These are phyloP conservation scores for Xylaria polymorpha DNA, from an alignment of 2,329 filamentous ascomycete genomes.

Conservation along the genomic window DNA sequence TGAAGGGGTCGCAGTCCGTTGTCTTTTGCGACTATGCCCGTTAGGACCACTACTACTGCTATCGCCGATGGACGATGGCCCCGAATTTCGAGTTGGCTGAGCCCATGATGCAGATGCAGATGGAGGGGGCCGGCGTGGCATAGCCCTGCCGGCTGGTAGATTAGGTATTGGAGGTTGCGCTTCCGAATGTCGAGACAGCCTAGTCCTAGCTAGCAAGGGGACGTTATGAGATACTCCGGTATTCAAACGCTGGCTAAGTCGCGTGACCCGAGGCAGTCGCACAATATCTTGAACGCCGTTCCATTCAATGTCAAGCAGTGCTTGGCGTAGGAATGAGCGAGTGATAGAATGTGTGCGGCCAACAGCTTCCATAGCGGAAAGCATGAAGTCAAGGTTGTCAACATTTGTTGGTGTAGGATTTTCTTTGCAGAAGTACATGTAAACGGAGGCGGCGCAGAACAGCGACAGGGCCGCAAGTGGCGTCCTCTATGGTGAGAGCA, in stretches of 20 bases:
- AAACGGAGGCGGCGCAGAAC: slow-evolving; percentile 86
- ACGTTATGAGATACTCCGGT: slow-evolving; percentile 53
- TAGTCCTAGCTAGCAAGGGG: slow-evolving; percentile 61
- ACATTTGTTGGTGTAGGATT: slow-evolving; percentile 60
- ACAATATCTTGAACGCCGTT: slow-evolving; percentile 56
- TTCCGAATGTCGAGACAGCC: slow-evolving; percentile 56
- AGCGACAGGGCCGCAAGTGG: slow-evolving; percentile 84
- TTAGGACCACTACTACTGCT: slow-evolving; percentile 10
- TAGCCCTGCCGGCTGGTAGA: slow-evolving; percentile 48
- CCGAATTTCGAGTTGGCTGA: not conserved
- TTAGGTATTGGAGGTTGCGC: slow-evolving; percentile 58
- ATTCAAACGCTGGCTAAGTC: slow-evolving; percentile 49
- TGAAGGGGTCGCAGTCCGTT: slow-evolving; percentile 24
- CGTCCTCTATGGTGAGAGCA: slow-evolving; percentile 67
- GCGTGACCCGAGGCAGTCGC: slow-evolving; percentile 52
- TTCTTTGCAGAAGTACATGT: slow-evolving; percentile 74
- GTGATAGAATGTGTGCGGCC: slow-evolving; percentile 80
- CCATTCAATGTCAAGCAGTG: slow-evolving; percentile 81
- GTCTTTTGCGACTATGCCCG: slow-evolving; percentile 29
- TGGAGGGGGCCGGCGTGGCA: slow-evolving; percentile 7
- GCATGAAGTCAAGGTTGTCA: slow-evolving; percentile 76
- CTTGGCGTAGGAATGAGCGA: slow-evolving; percentile 84
- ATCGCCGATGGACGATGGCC: not conserved
- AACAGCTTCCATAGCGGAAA: slow-evolving; percentile 81
- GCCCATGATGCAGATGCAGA: not conserved